Evolutionary conservation across 2,329 filamentous ascomycete species (phyloP).

Genomic region (Cladophialophora exuberans): DNA sequence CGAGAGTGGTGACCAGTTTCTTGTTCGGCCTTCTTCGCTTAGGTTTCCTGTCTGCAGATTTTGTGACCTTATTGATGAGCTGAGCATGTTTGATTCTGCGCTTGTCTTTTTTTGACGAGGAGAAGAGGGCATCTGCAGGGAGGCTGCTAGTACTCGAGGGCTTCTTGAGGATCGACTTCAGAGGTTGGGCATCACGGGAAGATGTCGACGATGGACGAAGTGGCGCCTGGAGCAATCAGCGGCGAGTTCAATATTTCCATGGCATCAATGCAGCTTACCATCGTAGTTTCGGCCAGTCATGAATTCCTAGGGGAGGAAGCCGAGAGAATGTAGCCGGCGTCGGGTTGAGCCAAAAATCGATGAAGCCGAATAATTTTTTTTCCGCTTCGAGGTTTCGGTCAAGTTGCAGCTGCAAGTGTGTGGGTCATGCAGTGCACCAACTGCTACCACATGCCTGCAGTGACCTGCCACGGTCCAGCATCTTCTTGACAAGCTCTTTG

Average conservation of each 20-base stretch:
- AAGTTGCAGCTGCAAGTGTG: too few species aligned
- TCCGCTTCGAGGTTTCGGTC: background rate
- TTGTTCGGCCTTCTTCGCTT: constrained; percentile 69
- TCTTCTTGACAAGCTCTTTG: too few species aligned
- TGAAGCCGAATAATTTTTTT: too few species aligned
- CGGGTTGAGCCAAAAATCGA: too few species aligned
- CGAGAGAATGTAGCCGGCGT: too few species aligned
- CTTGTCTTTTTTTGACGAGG: constrained; percentile 80
- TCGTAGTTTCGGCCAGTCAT: background rate
- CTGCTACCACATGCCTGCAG: too few species aligned
- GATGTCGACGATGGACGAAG: constrained; percentile 7
- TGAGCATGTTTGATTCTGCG: constrained; percentile 77
- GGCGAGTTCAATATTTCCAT: background rate
- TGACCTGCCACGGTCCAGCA: too few species aligned
- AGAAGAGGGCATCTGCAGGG: constrained; percentile 50
- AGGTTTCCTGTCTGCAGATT: constrained; percentile 53
- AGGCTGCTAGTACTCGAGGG: background rate
- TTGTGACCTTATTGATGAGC: constrained; percentile 76
- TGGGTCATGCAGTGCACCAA: too few species aligned
- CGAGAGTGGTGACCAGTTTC: constrained; percentile 76
- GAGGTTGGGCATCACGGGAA: constrained; percentile 7
- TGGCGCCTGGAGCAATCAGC: constrained; percentile 12
- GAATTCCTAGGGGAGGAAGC: too few species aligned
- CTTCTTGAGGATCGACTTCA: constrained; percentile 29
- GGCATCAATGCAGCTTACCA: background rate